A percentile compares a stretch with the other conserved stretches of the same genome.
Conservation (phyloP, 805 yeast species). For the Yueomyces sp. region DNA sequence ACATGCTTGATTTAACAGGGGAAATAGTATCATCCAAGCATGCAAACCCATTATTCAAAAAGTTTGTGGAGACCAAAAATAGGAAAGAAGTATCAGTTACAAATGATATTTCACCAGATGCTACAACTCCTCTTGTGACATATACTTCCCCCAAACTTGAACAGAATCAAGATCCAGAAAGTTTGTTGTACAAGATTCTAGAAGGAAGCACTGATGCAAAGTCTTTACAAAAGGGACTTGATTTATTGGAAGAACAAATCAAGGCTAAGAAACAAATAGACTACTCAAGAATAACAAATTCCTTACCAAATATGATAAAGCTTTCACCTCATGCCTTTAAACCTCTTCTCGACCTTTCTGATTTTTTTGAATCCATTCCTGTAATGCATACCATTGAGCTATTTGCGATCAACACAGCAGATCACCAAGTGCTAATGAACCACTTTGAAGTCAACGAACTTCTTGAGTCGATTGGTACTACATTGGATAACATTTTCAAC, state of each 20-base stretch:
- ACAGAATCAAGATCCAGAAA: neutral
- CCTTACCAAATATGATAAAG: slow-evolving; percentile 11
- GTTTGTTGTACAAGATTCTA: neutral
- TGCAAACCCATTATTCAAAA: slow-evolving; percentile 12
- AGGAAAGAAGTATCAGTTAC: neutral
- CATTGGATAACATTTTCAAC: slow-evolving; percentile 12
- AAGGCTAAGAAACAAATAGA: neutral
- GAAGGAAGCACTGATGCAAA: neutral
- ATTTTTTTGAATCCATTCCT: slow-evolving; percentile 20
- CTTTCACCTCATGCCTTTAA: slow-evolving; percentile 19
- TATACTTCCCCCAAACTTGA: too few relatives aligned
- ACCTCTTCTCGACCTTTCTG: slow-evolving; percentile 14
- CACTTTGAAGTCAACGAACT: slow-evolving; percentile 5
- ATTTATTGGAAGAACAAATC: neutral
- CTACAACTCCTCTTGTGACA: too few relatives aligned
- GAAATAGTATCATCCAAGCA: slow-evolving; percentile 6
- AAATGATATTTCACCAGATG: too few relatives aligned
- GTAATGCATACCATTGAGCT: slow-evolving; percentile 18
- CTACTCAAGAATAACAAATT: neutral
- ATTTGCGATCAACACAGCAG: slow-evolving; percentile 19
- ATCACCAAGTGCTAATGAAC: slow-evolving; percentile 6
- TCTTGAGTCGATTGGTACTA: slow-evolving; percentile 8
- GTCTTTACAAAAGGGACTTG: neutral
- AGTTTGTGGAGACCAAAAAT: slow-evolving; percentile 10
- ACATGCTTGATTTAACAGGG: slow-evolving; percentile 18